Base-by-base conservation (phyloP, 345 rosid species). In the Populus nigra region DNA sequence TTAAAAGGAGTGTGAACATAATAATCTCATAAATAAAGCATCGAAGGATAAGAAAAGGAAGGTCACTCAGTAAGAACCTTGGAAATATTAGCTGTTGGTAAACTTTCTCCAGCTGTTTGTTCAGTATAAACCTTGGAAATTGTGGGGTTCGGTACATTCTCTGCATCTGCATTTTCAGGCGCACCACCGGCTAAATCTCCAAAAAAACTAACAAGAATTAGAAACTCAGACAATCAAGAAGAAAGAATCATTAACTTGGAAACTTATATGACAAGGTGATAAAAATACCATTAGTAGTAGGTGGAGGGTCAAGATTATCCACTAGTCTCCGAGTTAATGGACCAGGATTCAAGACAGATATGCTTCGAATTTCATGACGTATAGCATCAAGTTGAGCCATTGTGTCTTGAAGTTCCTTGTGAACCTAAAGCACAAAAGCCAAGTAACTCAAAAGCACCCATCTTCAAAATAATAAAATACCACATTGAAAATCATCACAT, bases 381-480 rank as follows among this genome's bases (percentile, higher is more conserved):
- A 95, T 95, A 38, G 96, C 96, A 67, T 93, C 98, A 36, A 95
- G 71, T 55, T 95, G 96, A 68, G 97, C 90, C 86, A 87, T 84
- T 38, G 93, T 87, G 82, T 95, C 98, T 86, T 93, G 93, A 74
- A 95, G 89, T 65, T 95, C 93, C 86, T 93, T 93, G 80, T 93
- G 94, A 62, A 95, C 89, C 98, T 93, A 83, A 31, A 72, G 39
- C 35, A 72, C 39, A 55, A 79, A 41, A 59, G 31, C 8, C 36
- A n/a, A 1, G 23, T 7, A 29, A 45, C 25, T 29, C 61, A 71
- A 22, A 7, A 43, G 49, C 31, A 57, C 29, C 45, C 61, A 29
- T 39, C 49, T 27, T 7, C 3, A 63, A n/a, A 55, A 76, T 4
- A 39, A 55, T 12, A 41, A 45, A 72, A 65, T 65, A 25, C 23